Conservation (phyloP, 2,329 filamentous ascomycete genomes). For the Nemania sp. region DNA sequence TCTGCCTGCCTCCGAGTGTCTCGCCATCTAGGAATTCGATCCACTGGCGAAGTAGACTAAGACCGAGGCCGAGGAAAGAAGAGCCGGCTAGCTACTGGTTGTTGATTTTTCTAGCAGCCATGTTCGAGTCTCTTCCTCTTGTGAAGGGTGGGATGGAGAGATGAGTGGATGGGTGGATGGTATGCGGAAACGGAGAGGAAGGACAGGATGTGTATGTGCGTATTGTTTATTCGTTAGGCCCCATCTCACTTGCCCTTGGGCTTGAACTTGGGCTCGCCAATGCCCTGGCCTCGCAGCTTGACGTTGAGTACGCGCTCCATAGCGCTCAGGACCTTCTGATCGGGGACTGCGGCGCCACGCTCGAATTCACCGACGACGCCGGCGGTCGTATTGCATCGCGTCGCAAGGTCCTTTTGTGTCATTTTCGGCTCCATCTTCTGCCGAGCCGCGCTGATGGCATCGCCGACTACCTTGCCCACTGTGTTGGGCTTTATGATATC, state of each 20-base stretch:
- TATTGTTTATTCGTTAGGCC: neutral
- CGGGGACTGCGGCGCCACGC: conserved; percentile 74
- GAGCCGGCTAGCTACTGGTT: neutral
- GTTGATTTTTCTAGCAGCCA: neutral
- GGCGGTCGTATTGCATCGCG: conserved; percentile 85
- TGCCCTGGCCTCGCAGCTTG: conserved; percentile 82
- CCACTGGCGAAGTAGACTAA: neutral
- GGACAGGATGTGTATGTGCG: neutral
- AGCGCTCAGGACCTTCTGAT: conserved; percentile 77
- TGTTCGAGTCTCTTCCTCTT: neutral
- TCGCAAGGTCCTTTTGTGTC: conserved; percentile 88
- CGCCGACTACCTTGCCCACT: conserved; percentile 77
- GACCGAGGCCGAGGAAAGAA: no score
- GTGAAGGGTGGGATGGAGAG: neutral
- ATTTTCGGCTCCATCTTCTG: conserved; percentile 88
- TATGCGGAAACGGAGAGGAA: neutral
- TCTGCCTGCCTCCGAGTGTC: no score
- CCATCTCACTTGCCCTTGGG: conserved; percentile 65
- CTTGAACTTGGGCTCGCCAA: conserved; percentile 80
- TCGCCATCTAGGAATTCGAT: neutral
- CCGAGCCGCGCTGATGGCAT: conserved; percentile 80
- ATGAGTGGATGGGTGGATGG: no score
- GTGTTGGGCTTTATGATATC: conserved; percentile 98
- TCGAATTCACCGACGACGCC: conserved; percentile 84
- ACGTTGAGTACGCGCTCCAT: conserved; percentile 89